Evolutionary conservation across 768 basidiomycete genomes (phyloP), one percentile per base, ranked within the genome.

Genomic region (Russula dissimulans): DNA sequence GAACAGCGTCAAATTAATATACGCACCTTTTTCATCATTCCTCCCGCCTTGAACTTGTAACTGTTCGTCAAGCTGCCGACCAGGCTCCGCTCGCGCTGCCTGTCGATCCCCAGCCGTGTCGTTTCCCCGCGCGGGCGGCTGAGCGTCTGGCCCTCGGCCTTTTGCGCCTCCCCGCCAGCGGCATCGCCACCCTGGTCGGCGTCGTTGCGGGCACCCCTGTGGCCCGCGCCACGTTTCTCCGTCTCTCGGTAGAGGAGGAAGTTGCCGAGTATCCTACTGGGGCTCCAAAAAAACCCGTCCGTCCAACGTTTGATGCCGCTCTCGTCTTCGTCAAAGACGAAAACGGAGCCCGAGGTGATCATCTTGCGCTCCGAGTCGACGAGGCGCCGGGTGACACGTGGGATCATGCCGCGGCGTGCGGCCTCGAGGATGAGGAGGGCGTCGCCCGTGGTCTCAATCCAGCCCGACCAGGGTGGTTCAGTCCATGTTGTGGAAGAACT

Each of bases 231-330:
- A 54, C 85, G 77, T 73, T 91, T 92, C 72, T 94, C 91, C 6
- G 91, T 92, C 75, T 97, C 91, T 64, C 94, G 87, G 74, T 97
- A 97, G 63, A 95, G 84, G 68, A 98, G 77, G 70, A 97, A 98
- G 72, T 97, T 97, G 67, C 91, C 91, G 60, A 97, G 76, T 36
- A 97, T 97, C 59, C 95, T 79, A 65, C 86, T 89, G 0, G 95
- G 95, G 66, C 87, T 90, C 95, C 95, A 97, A 70, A 89, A 88
- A 70, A 90, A 86, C n/a, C 94, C 93, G 74, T 98, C 95, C 1
- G 95, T 98, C 91, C 94, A 97, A 46, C 95, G 81, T 76, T 95
- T 95, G 76, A 98, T 98, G 31, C 94, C 93, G 68, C 90, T 92
- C 74, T 95, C 93, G 68, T 92, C 88, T 76, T 97, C 95, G 72